Base-by-base conservation (phyloP, 371 early-diverging fungal species). In the Lichtheimia hyalospora region DNA sequence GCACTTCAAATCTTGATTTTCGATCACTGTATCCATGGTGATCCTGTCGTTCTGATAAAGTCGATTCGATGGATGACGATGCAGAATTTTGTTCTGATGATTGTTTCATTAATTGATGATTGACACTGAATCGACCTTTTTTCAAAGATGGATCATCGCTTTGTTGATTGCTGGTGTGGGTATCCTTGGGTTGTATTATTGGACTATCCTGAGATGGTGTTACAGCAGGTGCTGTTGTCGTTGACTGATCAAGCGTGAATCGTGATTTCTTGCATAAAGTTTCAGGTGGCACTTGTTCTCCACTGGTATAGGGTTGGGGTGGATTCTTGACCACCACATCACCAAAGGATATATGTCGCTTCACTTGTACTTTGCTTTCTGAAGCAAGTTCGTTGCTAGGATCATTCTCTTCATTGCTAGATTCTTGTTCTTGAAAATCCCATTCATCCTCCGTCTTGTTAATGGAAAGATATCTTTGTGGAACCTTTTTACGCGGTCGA, bases 401-500 rank as follows among this genome's bases (percentile, higher is more conserved):
- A 25, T 40, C 41, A 23, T 34, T 23, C 43, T 51, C 21, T 20
- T 58, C 23, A 16, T 61, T n/a, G 18, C 51, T 52, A 18, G 50
- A 23, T 34, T 20, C 2, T 43, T 69, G 69, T 3, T 72, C 70
- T 44, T 71, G 67, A 42, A 78, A 78, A 56, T 78, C 75, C 79
- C 79, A 78, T 53, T 78, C 73, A 15, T 75, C 75, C n/a, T 75
- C 75, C 13, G 73, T 73, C 23, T 54, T 71, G 1, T 64, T 62
- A 13, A 57, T 55, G 1, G 71, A 41, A 5, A 63, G 56, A 4
- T 66, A 56, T 42, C 71, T 67, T 39, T 66, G 71, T 28, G 68
- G 62, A 7, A 75, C 24, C 27, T 63, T 65, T 41, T 83, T 83
- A 3, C 68, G 74, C 6, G 84, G 82, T 13, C 88, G 68, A 27